phyloP scores from a whole-genome alignment of 2,329 filamentous ascomycete species.

The Dactylellina leptospora region DNA sequence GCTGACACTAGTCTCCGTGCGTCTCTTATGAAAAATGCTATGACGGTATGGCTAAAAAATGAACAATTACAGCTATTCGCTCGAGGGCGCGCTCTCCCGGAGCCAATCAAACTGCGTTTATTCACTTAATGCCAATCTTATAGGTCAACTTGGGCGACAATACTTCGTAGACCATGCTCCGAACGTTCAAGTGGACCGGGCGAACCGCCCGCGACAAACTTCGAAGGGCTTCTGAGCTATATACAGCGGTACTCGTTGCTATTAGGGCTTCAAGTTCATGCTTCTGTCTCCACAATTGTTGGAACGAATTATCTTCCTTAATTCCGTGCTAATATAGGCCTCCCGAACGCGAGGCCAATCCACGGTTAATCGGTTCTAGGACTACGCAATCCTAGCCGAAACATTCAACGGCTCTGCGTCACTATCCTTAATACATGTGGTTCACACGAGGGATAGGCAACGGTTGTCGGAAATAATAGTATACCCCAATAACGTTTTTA shows the following conservation, averaged over 20 bases:
- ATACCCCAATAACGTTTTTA: slow-evolving; percentile 22
- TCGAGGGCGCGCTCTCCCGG: no score
- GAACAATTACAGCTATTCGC: no score
- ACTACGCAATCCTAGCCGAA: slow-evolving; percentile 49
- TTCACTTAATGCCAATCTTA: slow-evolving; percentile 7
- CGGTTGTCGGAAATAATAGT: slow-evolving; percentile 47
- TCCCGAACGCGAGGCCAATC: slow-evolving; percentile 30
- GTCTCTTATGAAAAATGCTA: not conserved
- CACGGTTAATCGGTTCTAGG: slow-evolving; percentile 25
- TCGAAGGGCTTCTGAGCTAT: slow-evolving; percentile 36
- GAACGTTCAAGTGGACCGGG: not conserved
- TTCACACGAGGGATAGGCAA: slow-evolving; percentile 24
- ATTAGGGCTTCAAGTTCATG: slow-evolving; percentile 6
- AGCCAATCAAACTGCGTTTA: slow-evolving; percentile 24
- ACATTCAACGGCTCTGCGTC: slow-evolving; percentile 47
- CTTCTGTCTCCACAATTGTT: slow-evolving; percentile 43
- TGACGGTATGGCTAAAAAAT: not conserved
- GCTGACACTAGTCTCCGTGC: not conserved
- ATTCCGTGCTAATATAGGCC: slow-evolving; percentile 50
- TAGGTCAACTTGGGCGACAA: not conserved
- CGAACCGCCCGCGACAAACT: not conserved
- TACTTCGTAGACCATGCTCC: slow-evolving; percentile 7
- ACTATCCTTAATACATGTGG: slow-evolving; percentile 24
- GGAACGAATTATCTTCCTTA: slow-evolving; percentile 52
- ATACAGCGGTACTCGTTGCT: slow-evolving; percentile 36